Conservation (phyloP, 2,329 filamentous ascomycete species). For the Trichoderma aggressivum region DNA sequence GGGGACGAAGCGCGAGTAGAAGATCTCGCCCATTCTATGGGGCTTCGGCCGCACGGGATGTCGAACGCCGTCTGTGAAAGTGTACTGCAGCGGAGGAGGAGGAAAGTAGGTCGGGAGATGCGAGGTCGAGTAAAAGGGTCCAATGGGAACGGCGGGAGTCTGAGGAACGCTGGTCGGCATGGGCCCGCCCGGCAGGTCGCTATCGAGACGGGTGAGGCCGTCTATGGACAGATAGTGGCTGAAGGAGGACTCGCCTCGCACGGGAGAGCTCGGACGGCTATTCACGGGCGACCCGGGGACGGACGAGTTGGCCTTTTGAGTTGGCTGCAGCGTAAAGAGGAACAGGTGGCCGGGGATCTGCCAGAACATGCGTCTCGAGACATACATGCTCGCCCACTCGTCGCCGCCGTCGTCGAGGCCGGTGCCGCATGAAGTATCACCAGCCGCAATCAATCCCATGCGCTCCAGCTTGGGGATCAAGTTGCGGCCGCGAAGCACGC, state of each 20-base stretch:
- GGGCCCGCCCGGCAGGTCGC: constrained; percentile 40
- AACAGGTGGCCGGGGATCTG: constrained; percentile 85
- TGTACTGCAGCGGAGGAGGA: constrained; percentile 77
- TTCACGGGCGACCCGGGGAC: constrained; percentile 49
- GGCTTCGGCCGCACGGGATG: constrained; percentile 88
- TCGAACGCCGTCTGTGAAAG: constrained; percentile 70
- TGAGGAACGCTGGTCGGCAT: constrained; percentile 34
- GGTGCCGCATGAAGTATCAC: constrained; percentile 71
- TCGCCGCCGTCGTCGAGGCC: constrained; percentile 58
- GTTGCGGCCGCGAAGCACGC: constrained; percentile 80
- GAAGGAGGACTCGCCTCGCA: constrained; percentile 31
- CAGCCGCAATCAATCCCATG: constrained; percentile 79
- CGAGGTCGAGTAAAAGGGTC: constrained; percentile 76
- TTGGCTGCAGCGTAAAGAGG: constrained; percentile 76
- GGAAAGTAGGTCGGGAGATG: constrained; percentile 91
- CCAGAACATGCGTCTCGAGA: constrained; percentile 81
- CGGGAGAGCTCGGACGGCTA: constrained; percentile 54
- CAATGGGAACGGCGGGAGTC: constrained; percentile 44
- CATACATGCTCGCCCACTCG: constrained; percentile 78
- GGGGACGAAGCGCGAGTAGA: constrained; percentile 85
- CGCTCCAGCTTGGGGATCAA: constrained; percentile 86
- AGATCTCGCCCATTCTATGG: constrained; percentile 82
- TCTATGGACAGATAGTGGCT: constrained; percentile 25
- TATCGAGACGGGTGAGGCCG: constrained; percentile 27
- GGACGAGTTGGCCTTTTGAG: constrained; percentile 32